A percentile compares a stretch with the other conserved stretches of the same genome.
Conservation (phyloP, 1,284 basidiomycete genomes). For the Fomitiporia mediterranea region DNA sequence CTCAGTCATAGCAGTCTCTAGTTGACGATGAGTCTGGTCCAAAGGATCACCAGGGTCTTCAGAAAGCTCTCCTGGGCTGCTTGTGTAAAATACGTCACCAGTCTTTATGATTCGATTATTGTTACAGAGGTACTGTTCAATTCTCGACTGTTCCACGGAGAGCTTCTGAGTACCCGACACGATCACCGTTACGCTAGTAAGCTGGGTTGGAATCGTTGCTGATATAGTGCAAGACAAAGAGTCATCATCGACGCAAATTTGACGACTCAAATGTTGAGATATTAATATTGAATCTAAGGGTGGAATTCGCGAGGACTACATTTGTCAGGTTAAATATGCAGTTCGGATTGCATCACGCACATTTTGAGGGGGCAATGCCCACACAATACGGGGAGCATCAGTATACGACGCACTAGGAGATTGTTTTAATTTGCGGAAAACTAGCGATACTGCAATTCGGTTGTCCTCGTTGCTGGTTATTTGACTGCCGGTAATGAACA, state of each 20-base stretch:
- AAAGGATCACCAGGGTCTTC: not conserved
- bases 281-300: not conserved
- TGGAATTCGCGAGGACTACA: not conserved
- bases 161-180: not conserved
- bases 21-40: slow-evolving; percentile 30
- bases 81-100: slow-evolving; percentile 3
- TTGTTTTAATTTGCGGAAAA: not conserved
- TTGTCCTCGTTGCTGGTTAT: not conserved
- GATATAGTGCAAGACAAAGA: not conserved
- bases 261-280: not conserved
- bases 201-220: not conserved
- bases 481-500: slow-evolving; percentile 2
- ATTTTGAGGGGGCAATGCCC: not conserved
- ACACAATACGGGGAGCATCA: not conserved
- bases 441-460: slow-evolving; percentile 8
- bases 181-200: slow-evolving; percentile 2
- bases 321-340: not conserved
- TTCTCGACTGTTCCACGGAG: not conserved
- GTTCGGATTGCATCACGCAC: not conserved
- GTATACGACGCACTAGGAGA: not conserved
- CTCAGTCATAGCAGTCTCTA: slow-evolving; percentile 48
- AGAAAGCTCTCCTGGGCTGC: not conserved
- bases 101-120: slow-evolving; percentile 9
- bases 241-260: not conserved
- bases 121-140: slow-evolving; percentile 11